These are phyloP conservation scores for Rhytidiadelphus loreus DNA, from an alignment of 225 moss, liverwort and hornwort species.

Conservation along the genomic window DNA sequence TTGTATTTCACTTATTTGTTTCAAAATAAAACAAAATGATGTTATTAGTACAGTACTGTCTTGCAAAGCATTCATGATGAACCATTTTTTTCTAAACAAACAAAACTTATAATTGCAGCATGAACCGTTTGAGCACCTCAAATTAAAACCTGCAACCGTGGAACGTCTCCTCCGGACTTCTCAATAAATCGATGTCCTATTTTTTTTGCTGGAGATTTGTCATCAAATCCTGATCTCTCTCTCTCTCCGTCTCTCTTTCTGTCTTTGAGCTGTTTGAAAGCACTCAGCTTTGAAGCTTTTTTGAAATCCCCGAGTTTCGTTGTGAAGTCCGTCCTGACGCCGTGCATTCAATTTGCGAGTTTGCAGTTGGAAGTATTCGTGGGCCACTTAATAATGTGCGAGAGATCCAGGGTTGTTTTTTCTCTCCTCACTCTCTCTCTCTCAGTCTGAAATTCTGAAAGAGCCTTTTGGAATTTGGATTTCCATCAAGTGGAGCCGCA, in stretches of 20 bases:
- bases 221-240: neutral
- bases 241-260: neutral
- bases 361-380: neutral
- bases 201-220: neutral
- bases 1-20: neutral
- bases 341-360: neutral
- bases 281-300: neutral
- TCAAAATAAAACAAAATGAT: neutral
- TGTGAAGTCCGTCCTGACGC: neutral
- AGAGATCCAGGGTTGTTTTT: neutral
- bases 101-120: neutral
- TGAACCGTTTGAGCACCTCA: neutral
- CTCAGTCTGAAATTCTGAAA: too few relatives aligned
- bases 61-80: too few relatives aligned
- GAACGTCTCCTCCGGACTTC: neutral
- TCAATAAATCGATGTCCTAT: neutral
- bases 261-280: neutral
- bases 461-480: neutral
- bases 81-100: too few relatives aligned
- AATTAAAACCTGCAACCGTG: neutral
- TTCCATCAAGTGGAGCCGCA: neutral
- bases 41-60: neutral
- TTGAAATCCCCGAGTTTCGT: too few relatives aligned
- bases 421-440: too few relatives aligned
- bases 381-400: neutral